Evolutionary conservation across 1,284 basidiomycete genomes (phyloP).

Genomic region (Thelephora terrestris): DNA sequence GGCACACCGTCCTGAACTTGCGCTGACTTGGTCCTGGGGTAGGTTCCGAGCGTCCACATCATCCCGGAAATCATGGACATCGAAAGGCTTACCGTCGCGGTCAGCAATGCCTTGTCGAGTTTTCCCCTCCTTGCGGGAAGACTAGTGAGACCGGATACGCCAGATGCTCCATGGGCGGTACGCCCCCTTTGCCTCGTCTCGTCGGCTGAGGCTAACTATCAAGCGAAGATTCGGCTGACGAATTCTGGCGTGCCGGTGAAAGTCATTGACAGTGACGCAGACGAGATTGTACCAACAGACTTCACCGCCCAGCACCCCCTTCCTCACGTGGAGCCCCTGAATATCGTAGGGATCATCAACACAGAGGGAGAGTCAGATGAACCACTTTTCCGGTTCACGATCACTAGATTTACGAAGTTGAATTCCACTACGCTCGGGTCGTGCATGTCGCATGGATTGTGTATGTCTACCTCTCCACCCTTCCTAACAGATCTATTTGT

Average conservation of each 20-base stretch:
- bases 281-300: not conserved
- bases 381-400: not conserved
- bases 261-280: slow-evolving; percentile 8
- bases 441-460: slow-evolving; percentile 6
- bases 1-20: not conserved
- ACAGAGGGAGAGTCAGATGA: too few species aligned
- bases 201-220: not conserved
- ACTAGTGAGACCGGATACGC: slow-evolving; percentile 1
- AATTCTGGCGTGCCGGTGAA: slow-evolving; percentile 8
- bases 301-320: not conserved
- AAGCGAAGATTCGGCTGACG: slow-evolving; percentile 7
- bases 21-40: not conserved
- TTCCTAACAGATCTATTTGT: not conserved
- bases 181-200: not conserved
- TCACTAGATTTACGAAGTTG: slow-evolving; percentile 7
- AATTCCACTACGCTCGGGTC: slow-evolving; percentile 9
- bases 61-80: slow-evolving; percentile 9
- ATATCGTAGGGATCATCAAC: not conserved
- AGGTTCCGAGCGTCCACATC: slow-evolving; percentile 11
- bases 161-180: slow-evolving; percentile 7
- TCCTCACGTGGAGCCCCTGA: not conserved
- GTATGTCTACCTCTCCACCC: not conserved
- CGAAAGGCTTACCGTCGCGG: slow-evolving; percentile 7
- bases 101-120: slow-evolving; percentile 5
- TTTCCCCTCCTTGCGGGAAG: slow-evolving; percentile 10